phyloP scores from a whole-genome alignment of 169 alveolate species.

The Babesia sp. region DNA sequence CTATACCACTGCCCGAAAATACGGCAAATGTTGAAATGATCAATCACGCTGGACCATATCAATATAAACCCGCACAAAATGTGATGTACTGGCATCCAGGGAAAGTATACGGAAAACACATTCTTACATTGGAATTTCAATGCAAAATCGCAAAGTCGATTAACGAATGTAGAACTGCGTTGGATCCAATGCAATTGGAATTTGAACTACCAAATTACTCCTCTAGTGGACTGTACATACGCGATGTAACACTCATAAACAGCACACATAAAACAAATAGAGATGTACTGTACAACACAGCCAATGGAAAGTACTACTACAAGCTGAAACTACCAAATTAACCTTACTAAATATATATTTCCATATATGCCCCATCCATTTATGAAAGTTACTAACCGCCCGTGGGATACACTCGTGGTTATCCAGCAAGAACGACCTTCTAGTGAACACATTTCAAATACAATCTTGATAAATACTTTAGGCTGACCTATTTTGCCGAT shows the following conservation, averaged over 20 bases:
- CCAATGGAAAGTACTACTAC: slow-evolving; percentile 3
- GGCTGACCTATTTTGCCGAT: too few relatives aligned
- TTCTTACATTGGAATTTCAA: slow-evolving; percentile 14
- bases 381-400: background rate
- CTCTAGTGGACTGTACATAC: slow-evolving; percentile 49
- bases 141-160: slow-evolving; percentile 15
- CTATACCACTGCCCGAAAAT: slow-evolving; percentile 49
- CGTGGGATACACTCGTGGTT: background rate
- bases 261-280: background rate
- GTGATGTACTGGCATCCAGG: slow-evolving; percentile 41
- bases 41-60: slow-evolving; percentile 3
- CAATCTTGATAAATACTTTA: too few relatives aligned
- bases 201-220: slow-evolving; percentile 39
- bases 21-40: slow-evolving; percentile 35
- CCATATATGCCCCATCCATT: background rate
- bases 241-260: background rate
- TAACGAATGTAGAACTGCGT: background rate
- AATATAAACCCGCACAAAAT: slow-evolving; percentile 11
- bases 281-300: slow-evolving; percentile 3
- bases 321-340: slow-evolving; percentile 7
- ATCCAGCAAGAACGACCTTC: too few relatives aligned
- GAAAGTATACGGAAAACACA: slow-evolving; percentile 31
- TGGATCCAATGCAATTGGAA: slow-evolving; percentile 26
- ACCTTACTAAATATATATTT: background rate
- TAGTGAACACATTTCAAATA: too few relatives aligned